A percentile compares a stretch with the other conserved stretches of the same genome.
These are phyloP conservation scores for Selaginella tamariscina DNA, from an alignment of 75 land plant species.

Conservation along the genomic window DNA sequence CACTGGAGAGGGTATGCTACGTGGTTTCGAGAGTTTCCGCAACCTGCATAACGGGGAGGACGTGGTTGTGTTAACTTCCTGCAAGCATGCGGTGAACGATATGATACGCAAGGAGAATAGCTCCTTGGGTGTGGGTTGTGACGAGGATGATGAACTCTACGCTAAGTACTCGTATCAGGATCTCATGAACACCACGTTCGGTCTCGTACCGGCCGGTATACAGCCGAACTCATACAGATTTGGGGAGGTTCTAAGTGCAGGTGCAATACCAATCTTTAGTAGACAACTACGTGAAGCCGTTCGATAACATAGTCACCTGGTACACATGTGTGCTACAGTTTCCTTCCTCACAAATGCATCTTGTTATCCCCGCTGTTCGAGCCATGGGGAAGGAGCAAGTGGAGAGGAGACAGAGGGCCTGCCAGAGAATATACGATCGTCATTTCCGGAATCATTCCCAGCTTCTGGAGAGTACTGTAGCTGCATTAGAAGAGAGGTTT, in stretches of 20 bases:
- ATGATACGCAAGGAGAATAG: slow-evolving; percentile 20
- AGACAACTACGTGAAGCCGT: slow-evolving; percentile 27
- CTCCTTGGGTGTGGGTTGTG: slow-evolving; percentile 19
- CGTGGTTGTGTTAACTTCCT: slow-evolving; percentile 28
- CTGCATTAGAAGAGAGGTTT: slow-evolving; percentile 16
- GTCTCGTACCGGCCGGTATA: slow-evolving; percentile 20
- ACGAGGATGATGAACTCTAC: slow-evolving; percentile 19
- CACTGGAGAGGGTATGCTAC: slow-evolving; percentile 21
- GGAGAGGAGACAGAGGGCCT: slow-evolving; percentile 15
- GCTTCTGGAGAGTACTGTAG: slow-evolving; percentile 16
- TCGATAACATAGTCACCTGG: slow-evolving; percentile 22
- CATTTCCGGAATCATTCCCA: slow-evolving; percentile 14
- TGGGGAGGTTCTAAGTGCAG: slow-evolving; percentile 21
- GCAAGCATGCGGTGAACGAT: slow-evolving; percentile 26
- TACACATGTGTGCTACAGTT: slow-evolving; percentile 21
- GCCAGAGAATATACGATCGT: slow-evolving; percentile 12
- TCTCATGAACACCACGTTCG: slow-evolving; percentile 25
- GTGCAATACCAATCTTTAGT: slow-evolving; percentile 21
- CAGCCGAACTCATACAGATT: slow-evolving; percentile 20
- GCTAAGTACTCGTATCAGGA: neutral
- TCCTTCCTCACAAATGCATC: slow-evolving; percentile 18
- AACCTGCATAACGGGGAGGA: slow-evolving; percentile 27
- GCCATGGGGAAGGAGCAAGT: slow-evolving; percentile 12
- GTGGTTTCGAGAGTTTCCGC: slow-evolving; percentile 23
- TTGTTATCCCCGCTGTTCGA: slow-evolving; percentile 18